A percentile compares a stretch with the other conserved stretches of the same genome.
These are phyloP conservation scores for Candida sp. DNA, from an alignment of 1,139 yeast genomes.

Conservation along the genomic window DNA sequence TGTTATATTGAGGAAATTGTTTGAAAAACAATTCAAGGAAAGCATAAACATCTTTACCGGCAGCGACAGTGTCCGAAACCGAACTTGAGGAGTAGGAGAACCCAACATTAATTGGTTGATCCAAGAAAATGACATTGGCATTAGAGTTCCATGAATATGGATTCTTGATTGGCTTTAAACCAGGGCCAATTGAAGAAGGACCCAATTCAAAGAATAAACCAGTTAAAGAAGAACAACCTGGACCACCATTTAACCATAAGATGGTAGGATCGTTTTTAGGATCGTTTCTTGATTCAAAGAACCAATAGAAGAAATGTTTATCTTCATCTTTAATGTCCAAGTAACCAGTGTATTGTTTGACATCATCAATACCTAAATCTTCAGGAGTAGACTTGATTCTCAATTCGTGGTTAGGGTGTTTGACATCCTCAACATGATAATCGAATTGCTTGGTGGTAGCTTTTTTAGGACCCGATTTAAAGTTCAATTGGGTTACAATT, in stretches of 20 bases:
- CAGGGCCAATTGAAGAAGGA: constrained; percentile 34
- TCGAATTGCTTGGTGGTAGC: constrained; percentile 45
- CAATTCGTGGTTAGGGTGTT: constrained; percentile 53
- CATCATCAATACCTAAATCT: constrained; percentile 69
- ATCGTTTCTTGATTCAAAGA: constrained; percentile 44
- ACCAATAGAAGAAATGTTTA: constrained; percentile 60
- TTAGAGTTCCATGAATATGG: constrained; percentile 43
- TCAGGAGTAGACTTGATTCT: constrained; percentile 60
- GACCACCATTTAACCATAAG: constrained; percentile 47
- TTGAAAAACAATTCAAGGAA: constrained; percentile 87
- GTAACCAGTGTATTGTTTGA: constrained; percentile 84
- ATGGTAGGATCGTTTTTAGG: constrained; percentile 42
- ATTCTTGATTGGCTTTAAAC: constrained; percentile 34
- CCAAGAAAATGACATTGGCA: constrained; percentile 44
- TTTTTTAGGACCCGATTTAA: constrained; percentile 50
- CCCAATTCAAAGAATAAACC: constrained; percentile 45
- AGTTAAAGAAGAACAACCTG: constrained; percentile 43
- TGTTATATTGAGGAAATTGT: constrained; percentile 81
- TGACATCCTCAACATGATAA: constrained; percentile 43
- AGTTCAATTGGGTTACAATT: constrained; percentile 43
- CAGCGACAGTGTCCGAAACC: constrained; percentile 78
- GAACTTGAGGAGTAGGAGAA: constrained; percentile 69
- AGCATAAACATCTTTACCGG: constrained; percentile 91
- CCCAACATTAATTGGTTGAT: constrained; percentile 57
- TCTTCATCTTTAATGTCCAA: constrained; percentile 81